phyloP scores from a whole-genome alignment of 1,139 yeast species.

The Hyphopichia fennica region DNA sequence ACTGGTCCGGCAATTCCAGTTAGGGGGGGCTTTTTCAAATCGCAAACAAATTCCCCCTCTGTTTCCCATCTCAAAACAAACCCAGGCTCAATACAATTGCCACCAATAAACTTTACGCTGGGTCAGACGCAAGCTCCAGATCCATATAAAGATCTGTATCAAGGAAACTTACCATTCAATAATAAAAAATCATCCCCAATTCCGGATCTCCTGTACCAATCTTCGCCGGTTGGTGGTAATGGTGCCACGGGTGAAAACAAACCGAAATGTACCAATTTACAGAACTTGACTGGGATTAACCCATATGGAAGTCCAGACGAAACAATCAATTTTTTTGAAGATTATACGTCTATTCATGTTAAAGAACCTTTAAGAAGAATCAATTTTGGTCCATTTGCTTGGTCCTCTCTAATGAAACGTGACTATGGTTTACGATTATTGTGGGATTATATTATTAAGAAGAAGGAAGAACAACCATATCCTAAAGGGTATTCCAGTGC shows the following conservation, averaged over 20 bases:
- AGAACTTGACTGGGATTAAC: conserved; percentile 15
- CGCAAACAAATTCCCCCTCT: background rate
- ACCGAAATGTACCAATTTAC: no score
- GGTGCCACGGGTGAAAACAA: no score
- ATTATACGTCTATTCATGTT: conserved; percentile 40
- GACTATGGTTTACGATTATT: conserved; percentile 44
- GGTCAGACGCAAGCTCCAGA: background rate
- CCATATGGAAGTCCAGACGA: conserved; percentile 25
- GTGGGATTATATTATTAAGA: conserved; percentile 30
- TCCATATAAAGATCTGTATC: background rate
- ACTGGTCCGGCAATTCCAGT: background rate
- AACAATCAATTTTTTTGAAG: conserved; percentile 42
- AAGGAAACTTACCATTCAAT: background rate
- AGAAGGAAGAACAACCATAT: conserved; percentile 21
- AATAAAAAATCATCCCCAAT: background rate
- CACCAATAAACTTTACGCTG: background rate
- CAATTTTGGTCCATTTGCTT: conserved; percentile 51
- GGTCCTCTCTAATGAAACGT: conserved; percentile 47
- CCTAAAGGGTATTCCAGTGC: conserved; percentile 11
- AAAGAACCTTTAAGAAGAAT: conserved; percentile 34
- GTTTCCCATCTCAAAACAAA: background rate
- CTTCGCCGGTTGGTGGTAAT: no score
- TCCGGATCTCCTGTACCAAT: no score
- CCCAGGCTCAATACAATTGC: background rate
- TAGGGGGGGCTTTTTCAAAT: background rate